Conservation (phyloP, 148 eudicot species). For the Amaranthus palmeri region DNA sequence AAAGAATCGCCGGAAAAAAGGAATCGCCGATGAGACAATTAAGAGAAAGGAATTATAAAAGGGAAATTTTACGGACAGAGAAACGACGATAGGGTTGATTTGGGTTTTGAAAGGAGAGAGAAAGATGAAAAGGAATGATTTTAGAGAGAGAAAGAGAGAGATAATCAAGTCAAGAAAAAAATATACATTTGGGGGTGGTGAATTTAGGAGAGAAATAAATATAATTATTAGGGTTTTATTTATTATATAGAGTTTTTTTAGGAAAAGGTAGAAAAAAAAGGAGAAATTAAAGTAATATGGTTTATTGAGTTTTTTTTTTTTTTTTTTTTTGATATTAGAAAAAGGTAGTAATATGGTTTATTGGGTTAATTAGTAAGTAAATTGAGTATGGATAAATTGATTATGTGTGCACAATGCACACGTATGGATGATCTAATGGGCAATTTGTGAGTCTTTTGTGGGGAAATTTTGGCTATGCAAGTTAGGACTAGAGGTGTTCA, state of each 20-base stretch:
- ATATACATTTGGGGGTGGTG: conserved; percentile 3
- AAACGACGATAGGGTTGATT: conserved; percentile 41
- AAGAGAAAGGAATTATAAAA: conserved; percentile 12
- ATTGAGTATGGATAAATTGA: too few relatives aligned
- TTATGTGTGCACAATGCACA: too few relatives aligned
- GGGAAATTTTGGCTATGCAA: too few relatives aligned
- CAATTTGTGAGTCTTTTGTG: too few relatives aligned
- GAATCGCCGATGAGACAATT: conserved; percentile 9
- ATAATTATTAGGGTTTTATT: neutral
- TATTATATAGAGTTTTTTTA: conserved; percentile 5
- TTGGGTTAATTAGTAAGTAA: too few relatives aligned
- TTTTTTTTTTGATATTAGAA: too few relatives aligned
- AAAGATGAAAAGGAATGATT: conserved; percentile 13
- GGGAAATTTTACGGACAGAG: neutral
- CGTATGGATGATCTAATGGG: too few relatives aligned
- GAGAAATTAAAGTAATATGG: neutral
- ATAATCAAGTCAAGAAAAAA: neutral
- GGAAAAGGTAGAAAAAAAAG: conserved; percentile 3
- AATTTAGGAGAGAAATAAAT: conserved; percentile 10
- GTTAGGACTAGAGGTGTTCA: too few relatives aligned
- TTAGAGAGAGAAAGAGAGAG: conserved; percentile 10
- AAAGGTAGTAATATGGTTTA: too few relatives aligned
- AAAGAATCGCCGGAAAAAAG: conserved; percentile 15
- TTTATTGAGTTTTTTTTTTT: too few relatives aligned
- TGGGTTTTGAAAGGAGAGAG: conserved; percentile 32